Evolutionary conservation across 2,329 filamentous ascomycete genomes (phyloP), one percentile per base, ranked within the genome.

Genomic region (Pseudogymnoascus sp.): DNA sequence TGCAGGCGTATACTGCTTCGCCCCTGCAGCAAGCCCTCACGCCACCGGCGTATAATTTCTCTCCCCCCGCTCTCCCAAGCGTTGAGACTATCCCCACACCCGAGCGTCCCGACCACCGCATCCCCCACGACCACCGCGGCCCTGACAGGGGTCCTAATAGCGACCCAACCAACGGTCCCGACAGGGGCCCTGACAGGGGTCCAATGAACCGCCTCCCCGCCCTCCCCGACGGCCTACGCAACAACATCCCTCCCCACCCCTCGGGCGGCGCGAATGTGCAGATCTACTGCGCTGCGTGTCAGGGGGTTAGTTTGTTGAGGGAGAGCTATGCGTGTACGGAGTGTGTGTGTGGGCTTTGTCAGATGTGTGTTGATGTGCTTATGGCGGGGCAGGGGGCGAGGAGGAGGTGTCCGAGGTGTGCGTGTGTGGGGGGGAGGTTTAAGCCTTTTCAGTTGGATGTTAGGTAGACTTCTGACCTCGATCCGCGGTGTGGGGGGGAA

Each of bases 321-420:
- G 90, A 93, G 71, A 95, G 91, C 36, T 97, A 92, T 73, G 93
- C 93, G 21, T 98, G 93, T 75, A 96, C 93, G 1, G 93, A 97
- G 76, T 98, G 95, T 75, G 96, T 98, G 68, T 96, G 92, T 74
- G 93, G 93, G 14, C 83, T 98, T 61, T 98, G 95, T 76, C 86
- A 88, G 68, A 86, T 92, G 65, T 98, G 93, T 72, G 92, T 97
- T 65, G 89, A 92, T 71, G 85, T 90, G 36, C 80, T 93, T 63
- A 87, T 91, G 77, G 85, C 84, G 54, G 54, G 54, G 34, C 88
- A 92, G 74, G 86, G 89, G 61, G 89, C 89, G 11, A 79, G 89
- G 67, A 84, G 88, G 71, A 90, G 90, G 74, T 95, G 90, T 77
- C 90, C 90, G 65, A 83, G 87, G 68, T 95, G 90, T 74, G 88